These are phyloP conservation scores for Cutaneotrichosporon sp. DNA, from an alignment of 1,284 basidiomycete genomes.

Conservation along the genomic window DNA sequence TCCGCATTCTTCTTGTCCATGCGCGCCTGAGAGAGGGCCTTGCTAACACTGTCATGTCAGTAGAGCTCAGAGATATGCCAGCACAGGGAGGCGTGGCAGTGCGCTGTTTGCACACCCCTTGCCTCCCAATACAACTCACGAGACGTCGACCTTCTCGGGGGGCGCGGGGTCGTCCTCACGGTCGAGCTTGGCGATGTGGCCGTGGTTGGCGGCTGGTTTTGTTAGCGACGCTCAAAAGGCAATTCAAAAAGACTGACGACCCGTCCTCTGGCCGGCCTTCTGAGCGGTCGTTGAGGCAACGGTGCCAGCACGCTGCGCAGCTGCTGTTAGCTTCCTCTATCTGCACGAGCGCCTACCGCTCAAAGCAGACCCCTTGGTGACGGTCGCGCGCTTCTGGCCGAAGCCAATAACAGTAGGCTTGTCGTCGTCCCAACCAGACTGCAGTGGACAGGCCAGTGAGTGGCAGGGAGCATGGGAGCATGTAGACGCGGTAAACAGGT, in stretches of 20 bases:
- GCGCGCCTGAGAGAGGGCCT: constrained; percentile 80
- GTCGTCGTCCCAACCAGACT: constrained; percentile 40
- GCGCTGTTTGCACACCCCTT: neutral
- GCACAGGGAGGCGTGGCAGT: neutral
- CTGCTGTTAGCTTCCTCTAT: constrained; percentile 3
- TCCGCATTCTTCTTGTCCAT: constrained; percentile 53
- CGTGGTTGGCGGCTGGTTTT: constrained; percentile 77
- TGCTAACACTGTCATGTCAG: constrained; percentile 39
- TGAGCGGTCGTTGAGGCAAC: constrained; percentile 19
- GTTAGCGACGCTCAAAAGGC: neutral
- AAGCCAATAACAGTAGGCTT: constrained; percentile 41
- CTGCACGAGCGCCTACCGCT: constrained; percentile 25
- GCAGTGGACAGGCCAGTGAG: neutral
- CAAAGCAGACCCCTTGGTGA: constrained; percentile 28
- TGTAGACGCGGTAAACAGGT: too few relatives aligned
- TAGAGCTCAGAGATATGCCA: too few relatives aligned
- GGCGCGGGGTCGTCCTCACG: constrained; percentile 95
- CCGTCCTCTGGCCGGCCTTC: constrained; percentile 16
- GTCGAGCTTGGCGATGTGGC: constrained; percentile 87
- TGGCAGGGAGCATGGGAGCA: too few relatives aligned
- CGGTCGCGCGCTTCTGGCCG: constrained; percentile 30
- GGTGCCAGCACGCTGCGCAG: constrained; percentile 21
- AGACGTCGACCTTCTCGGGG: constrained; percentile 67
- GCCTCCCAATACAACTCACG: constrained; percentile 25
- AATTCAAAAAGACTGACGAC: constrained; percentile 14